Evolutionary conservation across 495 filamentous ascomycete genomes (phyloP), one percentile per base, ranked within the genome.

Genomic region (Glonium stellatum): DNA sequence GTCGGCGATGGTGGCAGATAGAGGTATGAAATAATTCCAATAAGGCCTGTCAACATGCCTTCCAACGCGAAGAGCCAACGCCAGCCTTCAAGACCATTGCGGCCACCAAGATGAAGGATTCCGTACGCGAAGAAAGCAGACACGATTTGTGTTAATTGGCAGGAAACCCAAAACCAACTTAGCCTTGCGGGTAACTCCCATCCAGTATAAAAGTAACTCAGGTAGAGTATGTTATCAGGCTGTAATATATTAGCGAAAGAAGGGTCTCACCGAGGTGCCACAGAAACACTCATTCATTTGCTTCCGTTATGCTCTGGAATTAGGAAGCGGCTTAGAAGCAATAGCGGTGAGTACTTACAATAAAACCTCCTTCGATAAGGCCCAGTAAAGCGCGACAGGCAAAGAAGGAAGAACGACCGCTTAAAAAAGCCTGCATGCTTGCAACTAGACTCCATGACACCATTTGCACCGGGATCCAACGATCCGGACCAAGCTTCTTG

Each of bases 401-500:
- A 49, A 82, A 84, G 69, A 88, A 95, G 0, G 82, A 81, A 0
- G 69, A 64, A n/a, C 78, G 75, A 0, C 83, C 82, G 37, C 70
- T 77, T 8, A 95, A 67, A 58, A 84, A 84, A 11, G 87, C 82
- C 71, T 92, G 88, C 44, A 76, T 79, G 22, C 76, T 73, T 0
- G 88, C 87, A 35, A 92, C 82, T 9, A 90, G 61, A 66, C 84
- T 87, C 87, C 89, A 95, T 4, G 79, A 76, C 0, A 89, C 74
- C 81, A 92, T 92, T 65, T 92, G 88, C 27, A 85, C 73, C 0
- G 90, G 89, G 54, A 96, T 92, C 87, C 90, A 95, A 34, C 82
- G 79, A 69, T 95, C 90, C 0, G 90, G 88, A 0, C 90, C 90
- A 23, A 92, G 59, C 69, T 79, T 80, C 67, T 92, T 91, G 23